phyloP scores from a whole-genome alignment of 805 yeast genomes.

The Jamesozyma piceae region DNA sequence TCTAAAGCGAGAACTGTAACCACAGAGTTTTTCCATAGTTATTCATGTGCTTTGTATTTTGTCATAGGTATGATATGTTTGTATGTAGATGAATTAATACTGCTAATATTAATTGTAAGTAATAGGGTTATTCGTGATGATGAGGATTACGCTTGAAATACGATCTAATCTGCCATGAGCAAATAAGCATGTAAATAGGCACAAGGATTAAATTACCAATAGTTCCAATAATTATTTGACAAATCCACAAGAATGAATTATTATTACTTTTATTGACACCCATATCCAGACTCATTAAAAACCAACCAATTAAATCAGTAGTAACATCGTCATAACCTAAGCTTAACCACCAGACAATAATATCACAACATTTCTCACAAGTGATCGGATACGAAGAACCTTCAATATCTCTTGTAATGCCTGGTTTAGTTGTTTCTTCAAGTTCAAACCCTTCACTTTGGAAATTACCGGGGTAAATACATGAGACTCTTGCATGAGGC shows the following conservation, averaged over 20 bases:
- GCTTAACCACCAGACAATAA: conserved; percentile 46
- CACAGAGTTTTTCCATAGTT: too few species aligned
- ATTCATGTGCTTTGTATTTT: too few species aligned
- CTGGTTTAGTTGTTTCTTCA: conserved; percentile 81
- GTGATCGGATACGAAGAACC: conserved; percentile 70
- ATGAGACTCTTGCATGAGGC: conserved; percentile 57
- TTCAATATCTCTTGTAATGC: conserved; percentile 71
- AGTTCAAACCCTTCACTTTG: conserved; percentile 75
- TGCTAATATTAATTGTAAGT: too few species aligned
- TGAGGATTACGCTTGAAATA: not conserved
- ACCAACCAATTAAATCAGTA: conserved; percentile 83
- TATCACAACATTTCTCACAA: conserved; percentile 55
- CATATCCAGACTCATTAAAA: conserved; percentile 53
- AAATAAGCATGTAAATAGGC: conserved; percentile 48
- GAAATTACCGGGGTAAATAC: conserved; percentile 84
- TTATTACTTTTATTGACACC: conserved; percentile 52
- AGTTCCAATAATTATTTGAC: conserved; percentile 43
- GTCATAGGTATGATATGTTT: too few species aligned
- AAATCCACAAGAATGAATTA: conserved; percentile 41
- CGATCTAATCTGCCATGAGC: conserved; percentile 40
- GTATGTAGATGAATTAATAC: too few species aligned
- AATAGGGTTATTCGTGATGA: not conserved
- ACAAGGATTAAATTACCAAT: conserved; percentile 41
- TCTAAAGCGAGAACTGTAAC: too few species aligned
- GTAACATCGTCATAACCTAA: conserved; percentile 64